Conservation (phyloP, 2,329 filamentous ascomycete species). For the Ascochyta clinopodiicola region DNA sequence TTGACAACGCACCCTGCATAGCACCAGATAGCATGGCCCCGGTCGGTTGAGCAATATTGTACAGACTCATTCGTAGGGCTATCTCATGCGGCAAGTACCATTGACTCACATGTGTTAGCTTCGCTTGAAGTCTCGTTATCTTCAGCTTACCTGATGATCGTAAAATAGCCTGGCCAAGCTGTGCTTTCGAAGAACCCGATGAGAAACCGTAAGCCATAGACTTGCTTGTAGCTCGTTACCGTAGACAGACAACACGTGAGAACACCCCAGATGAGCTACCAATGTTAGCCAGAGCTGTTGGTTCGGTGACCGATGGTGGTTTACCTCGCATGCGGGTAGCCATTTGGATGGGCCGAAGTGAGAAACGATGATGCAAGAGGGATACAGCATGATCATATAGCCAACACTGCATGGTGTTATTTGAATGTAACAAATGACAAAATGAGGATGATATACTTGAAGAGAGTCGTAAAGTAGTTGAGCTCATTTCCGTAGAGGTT, state of each 20-base stretch:
- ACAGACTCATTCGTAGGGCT: slow-evolving; percentile 5
- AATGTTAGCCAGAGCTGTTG: background rate
- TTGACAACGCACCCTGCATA: slow-evolving; percentile 4
- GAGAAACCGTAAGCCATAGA: background rate
- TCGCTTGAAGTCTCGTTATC: background rate
- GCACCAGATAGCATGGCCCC: background rate
- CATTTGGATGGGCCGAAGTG: background rate
- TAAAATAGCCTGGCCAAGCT: slow-evolving; percentile 5
- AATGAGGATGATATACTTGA: slow-evolving; percentile 47
- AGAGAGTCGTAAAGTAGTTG: slow-evolving; percentile 13
- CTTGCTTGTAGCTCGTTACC: background rate
- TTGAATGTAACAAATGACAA: slow-evolving; percentile 8
- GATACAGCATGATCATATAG: slow-evolving; percentile 3
- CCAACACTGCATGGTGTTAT: background rate
- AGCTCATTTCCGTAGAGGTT: slow-evolving; percentile 16
- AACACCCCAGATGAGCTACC: background rate
- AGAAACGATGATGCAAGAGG: slow-evolving; percentile 8
- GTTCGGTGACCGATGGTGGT: background rate
- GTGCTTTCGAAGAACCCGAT: background rate
- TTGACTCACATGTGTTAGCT: background rate
- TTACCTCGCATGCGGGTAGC: background rate
- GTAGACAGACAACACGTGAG: background rate
- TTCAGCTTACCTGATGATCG: background rate
- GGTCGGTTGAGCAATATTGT: background rate
- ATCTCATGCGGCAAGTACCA: slow-evolving; percentile 11